Evolutionary conservation across 148 eudicot genomes (phyloP).

Genomic region (Oxyria digyna): DNA sequence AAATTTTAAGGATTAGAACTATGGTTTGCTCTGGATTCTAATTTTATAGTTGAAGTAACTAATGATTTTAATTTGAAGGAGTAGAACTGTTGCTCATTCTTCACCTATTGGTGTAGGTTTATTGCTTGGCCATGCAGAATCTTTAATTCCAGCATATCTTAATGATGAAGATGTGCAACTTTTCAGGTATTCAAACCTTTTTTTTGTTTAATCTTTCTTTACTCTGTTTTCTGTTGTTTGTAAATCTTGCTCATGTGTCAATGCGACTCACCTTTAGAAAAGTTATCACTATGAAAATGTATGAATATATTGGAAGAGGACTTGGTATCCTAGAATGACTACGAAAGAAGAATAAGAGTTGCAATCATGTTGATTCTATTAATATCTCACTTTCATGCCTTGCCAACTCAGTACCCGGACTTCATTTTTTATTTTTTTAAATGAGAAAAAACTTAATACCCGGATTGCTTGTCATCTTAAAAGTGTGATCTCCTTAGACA

Average conservation of each 20-base stretch:
- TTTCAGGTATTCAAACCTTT: slow-evolving; percentile 45
- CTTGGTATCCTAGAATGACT: neutral
- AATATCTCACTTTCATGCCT: neutral
- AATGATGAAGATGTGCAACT: slow-evolving; percentile 92
- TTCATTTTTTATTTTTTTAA: too few species aligned
- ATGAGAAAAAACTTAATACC: neutral
- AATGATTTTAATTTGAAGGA: neutral
- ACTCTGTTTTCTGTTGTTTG: neutral
- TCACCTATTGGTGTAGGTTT: slow-evolving; percentile 48
- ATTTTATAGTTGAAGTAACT: neutral
- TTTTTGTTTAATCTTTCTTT: neutral
- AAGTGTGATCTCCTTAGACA: neutral
- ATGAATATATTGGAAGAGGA: neutral
- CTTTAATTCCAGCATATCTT: slow-evolving; percentile 62
- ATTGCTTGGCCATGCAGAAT: slow-evolving; percentile 82
- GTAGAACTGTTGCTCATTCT: neutral
- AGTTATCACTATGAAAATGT: neutral
- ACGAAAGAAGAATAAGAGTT: neutral
- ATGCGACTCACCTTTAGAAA: neutral
- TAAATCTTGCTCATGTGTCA: neutral
- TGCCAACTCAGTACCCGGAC: neutral
- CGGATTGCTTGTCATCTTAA: neutral
- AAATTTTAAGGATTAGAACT: neutral
- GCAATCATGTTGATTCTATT: neutral
- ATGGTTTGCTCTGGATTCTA: neutral